phyloP scores from a whole-genome alignment of 2,329 filamentous ascomycete species.

The Orbilia oligospora region DNA sequence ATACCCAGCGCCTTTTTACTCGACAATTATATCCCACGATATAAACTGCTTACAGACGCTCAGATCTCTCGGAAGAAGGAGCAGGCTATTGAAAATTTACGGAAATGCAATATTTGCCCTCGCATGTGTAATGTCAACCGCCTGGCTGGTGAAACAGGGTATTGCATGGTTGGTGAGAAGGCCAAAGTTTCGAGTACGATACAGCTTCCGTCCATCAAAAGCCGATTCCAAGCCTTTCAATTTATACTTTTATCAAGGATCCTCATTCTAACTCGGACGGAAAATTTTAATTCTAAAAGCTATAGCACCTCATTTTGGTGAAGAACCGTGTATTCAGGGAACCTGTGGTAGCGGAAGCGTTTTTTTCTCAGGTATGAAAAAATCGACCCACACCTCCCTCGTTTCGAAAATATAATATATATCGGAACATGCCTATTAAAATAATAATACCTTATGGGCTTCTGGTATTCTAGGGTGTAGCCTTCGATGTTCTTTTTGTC shows the following conservation, averaged over 20 bases:
- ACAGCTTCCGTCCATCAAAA: conserved; percentile 8
- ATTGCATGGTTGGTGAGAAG: conserved; percentile 82
- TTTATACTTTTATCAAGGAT: conserved; percentile 16
- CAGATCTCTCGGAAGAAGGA: conserved; percentile 82
- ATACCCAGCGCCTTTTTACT: conserved; percentile 73
- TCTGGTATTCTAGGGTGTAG: conserved; percentile 70
- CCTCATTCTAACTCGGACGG: conserved; percentile 2
- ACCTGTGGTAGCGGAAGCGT: conserved; percentile 84
- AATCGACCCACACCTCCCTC: conserved; percentile 4
- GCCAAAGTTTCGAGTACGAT: conserved; percentile 74
- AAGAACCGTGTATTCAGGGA: conserved; percentile 87
- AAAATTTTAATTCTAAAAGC: conserved; percentile 71
- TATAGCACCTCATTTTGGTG: conserved; percentile 87
- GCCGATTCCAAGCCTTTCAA: conserved; percentile 28
- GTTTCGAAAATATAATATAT: conserved; percentile 33
- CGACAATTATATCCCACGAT: conserved; percentile 80
- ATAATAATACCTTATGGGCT: conserved; percentile 35
- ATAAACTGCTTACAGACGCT: conserved; percentile 76
- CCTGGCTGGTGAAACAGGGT: conserved; percentile 79
- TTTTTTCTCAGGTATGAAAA: conserved; percentile 77
- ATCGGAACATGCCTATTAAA: conserved; percentile 52
- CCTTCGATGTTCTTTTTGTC: conserved; percentile 76
- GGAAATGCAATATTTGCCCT: conserved; percentile 85
- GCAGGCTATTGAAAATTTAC: conserved; percentile 79
- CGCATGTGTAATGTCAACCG: conserved; percentile 83